phyloP scores from a whole-genome alignment of 371 early-diverging fungal genomes.

The Zychaea mexicana region DNA sequence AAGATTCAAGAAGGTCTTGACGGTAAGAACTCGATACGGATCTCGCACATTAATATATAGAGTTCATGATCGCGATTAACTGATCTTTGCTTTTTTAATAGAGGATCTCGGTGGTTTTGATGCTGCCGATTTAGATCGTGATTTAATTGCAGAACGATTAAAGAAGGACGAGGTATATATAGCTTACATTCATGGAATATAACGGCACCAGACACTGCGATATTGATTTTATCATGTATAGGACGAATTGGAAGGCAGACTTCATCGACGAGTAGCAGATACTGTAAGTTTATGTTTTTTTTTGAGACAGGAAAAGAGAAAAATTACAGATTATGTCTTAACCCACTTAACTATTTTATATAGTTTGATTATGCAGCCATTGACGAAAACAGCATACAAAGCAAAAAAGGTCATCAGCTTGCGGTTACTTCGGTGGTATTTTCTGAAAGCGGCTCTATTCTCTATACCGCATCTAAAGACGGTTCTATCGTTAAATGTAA shows the following conservation, averaged over 20 bases:
- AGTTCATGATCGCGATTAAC: background rate
- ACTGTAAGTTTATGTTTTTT: slow-evolving; percentile 28
- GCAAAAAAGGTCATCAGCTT: slow-evolving; percentile 69
- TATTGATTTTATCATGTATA: slow-evolving; percentile 16
- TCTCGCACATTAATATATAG: too few relatives aligned
- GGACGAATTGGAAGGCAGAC: slow-evolving; percentile 57
- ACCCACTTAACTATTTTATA: background rate
- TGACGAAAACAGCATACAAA: slow-evolving; percentile 36
- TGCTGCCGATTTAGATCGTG: slow-evolving; percentile 91
- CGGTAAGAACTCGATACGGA: slow-evolving; percentile 37
- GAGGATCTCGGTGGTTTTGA: slow-evolving; percentile 78
- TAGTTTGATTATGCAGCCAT: slow-evolving; percentile 53
- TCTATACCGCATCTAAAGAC: slow-evolving; percentile 92
- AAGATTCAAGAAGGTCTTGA: slow-evolving; percentile 68
- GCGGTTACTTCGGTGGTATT: slow-evolving; percentile 82
- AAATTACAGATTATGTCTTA: background rate
- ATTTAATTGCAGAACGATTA: slow-evolving; percentile 89
- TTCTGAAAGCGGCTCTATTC: slow-evolving; percentile 63
- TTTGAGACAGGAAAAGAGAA: background rate
- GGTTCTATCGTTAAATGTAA: slow-evolving; percentile 87
- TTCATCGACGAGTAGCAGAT: slow-evolving; percentile 56
- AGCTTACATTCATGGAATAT: background rate
- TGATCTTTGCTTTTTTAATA: slow-evolving; percentile 13
- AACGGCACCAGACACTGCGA: too few relatives aligned
- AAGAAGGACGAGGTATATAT: slow-evolving; percentile 74